phyloP scores from a whole-genome alignment of 345 rosid genomes.

The Eucalyptus regnans region DNA sequence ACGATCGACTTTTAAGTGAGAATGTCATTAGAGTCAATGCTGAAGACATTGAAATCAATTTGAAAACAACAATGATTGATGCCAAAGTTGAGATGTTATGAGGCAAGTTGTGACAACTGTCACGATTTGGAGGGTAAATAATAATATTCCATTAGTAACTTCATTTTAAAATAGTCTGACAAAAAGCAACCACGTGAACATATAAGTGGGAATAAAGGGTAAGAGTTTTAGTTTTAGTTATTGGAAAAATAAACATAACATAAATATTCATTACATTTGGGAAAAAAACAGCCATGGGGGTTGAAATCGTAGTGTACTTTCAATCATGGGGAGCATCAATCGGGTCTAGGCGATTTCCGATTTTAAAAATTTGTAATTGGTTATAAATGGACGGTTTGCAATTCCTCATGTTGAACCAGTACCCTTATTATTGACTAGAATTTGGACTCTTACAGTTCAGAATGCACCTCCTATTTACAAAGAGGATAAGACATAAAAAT shows the following conservation, averaged over 20 bases:
- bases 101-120: accelerated
- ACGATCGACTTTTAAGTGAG: background rate
- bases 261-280: background rate
- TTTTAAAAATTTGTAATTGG: background rate
- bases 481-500: too few relatives aligned
- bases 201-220: background rate
- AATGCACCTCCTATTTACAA: too few relatives aligned
- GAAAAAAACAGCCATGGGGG: background rate
- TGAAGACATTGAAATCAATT: background rate
- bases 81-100: background rate
- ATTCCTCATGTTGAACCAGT: background rate
- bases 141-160: background rate
- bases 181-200: background rate
- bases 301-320: background rate
- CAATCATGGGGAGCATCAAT: accelerated
- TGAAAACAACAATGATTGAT: background rate
- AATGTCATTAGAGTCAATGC: background rate
- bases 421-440: too few relatives aligned
- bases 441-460: too few relatives aligned
- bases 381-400: background rate
- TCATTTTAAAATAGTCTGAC: background rate
- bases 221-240: background rate
- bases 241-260: background rate
- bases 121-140: background rate
- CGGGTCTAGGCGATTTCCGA: accelerated